Conservation (phyloP, 495 filamentous ascomycete species). For the Penicillium daleae region DNA sequence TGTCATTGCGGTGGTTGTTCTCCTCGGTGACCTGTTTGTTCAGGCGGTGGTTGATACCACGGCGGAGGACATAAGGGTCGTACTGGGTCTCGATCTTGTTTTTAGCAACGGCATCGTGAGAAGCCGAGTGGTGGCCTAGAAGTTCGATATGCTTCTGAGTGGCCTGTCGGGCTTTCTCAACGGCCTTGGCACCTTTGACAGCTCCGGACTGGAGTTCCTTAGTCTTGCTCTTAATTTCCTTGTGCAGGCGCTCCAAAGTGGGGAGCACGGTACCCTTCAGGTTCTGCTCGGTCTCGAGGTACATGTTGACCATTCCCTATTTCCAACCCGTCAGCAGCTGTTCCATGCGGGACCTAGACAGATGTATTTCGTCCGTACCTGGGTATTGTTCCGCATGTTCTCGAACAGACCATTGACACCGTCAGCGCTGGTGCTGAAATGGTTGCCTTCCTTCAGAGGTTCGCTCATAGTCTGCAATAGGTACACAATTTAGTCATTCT, state of each 20-base stretch:
- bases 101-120: slow-evolving; percentile 69
- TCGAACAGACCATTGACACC: slow-evolving; percentile 90
- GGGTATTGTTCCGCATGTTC: slow-evolving; percentile 88
- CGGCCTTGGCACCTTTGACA: slow-evolving; percentile 83
- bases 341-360: not conserved
- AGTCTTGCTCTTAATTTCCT: slow-evolving; percentile 92
- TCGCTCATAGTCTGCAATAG: slow-evolving; percentile 73
- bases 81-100: slow-evolving; percentile 65
- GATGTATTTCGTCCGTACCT: slow-evolving; percentile 49
- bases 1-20: slow-evolving; percentile 90
- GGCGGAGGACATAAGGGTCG: slow-evolving; percentile 87
- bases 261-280: slow-evolving; percentile 83
- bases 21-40: slow-evolving; percentile 92
- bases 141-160: slow-evolving; percentile 98
- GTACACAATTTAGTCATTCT: not conserved
- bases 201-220: slow-evolving; percentile 87
- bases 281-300: slow-evolving; percentile 84
- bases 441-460: slow-evolving; percentile 82
- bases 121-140: slow-evolving; percentile 78
- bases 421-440: slow-evolving; percentile 85
- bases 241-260: slow-evolving; percentile 85
- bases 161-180: slow-evolving; percentile 80
- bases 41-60: slow-evolving; percentile 79
- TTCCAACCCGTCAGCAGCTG: not conserved
- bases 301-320: slow-evolving; percentile 80